phyloP scores from a whole-genome alignment of 2,329 filamentous ascomycete genomes.

The Boeremia lycopersici region DNA sequence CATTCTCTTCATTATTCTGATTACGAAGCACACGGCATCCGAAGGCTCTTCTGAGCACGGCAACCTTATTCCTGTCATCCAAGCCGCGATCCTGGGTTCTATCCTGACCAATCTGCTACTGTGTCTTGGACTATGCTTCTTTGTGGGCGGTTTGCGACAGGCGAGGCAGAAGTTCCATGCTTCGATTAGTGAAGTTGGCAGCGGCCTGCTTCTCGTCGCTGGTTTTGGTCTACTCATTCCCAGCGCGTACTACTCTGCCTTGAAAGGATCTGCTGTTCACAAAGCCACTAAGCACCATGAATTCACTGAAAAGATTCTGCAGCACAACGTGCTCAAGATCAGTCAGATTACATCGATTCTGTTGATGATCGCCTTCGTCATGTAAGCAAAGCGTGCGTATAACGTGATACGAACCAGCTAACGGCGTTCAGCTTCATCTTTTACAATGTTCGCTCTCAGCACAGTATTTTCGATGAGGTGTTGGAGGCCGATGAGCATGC shows the following conservation, averaged over 20 bases:
- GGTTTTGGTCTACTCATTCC: conserved; percentile 58
- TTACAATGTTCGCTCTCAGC: conserved; percentile 77
- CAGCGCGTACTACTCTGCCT: conserved; percentile 48
- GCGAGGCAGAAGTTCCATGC: conserved; percentile 75
- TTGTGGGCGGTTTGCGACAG: conserved; percentile 72
- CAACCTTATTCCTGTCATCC: conserved; percentile 67
- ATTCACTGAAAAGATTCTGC: conserved; percentile 41
- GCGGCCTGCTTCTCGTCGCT: conserved; percentile 76
- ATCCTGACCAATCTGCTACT: conserved; percentile 81
- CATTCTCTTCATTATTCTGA: conserved; percentile 77
- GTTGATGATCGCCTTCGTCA: conserved; percentile 43
- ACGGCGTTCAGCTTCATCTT: conserved; percentile 66
- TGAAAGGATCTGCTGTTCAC: conserved; percentile 48
- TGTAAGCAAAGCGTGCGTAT: conserved; percentile 55
- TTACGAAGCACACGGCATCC: conserved; percentile 57
- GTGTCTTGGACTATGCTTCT: conserved; percentile 81
- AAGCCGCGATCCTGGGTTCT: conserved; percentile 83
- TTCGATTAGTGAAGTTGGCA: conserved; percentile 79
- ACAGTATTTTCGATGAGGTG: conserved; percentile 77
- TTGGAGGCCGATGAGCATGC: conserved; percentile 73
- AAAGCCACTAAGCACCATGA: conserved; percentile 34
- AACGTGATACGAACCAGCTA: conserved; percentile 64
- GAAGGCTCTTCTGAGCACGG: conserved; percentile 47
- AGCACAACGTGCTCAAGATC: conserved; percentile 44
- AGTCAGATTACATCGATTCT: conserved; percentile 46